Evolutionary conservation across 2,329 filamentous ascomycete species (phyloP), one percentile per base, ranked within the genome.

Genomic region (Ramularia collo-cygni): DNA sequence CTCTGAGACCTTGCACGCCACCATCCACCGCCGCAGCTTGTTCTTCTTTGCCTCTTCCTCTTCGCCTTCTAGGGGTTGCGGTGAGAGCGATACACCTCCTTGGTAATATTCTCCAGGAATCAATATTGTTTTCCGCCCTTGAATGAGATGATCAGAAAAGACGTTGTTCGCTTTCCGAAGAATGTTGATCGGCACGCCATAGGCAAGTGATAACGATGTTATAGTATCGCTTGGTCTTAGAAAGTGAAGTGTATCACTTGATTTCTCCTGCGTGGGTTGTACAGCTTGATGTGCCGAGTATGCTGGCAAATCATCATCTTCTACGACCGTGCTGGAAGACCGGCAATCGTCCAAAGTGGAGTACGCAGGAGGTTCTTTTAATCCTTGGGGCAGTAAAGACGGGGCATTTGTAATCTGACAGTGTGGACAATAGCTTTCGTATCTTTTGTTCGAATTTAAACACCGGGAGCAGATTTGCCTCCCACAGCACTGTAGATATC

Each of bases 11-110:
- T 90, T 90, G 64, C 81, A 85, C 1, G 73, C 71, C 2, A 86
- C 78, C 85, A 89, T 89, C 70, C 82, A 90, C 46, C 82, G 75
- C 29, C 85, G 71, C 24, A 90, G 72, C 56, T 80, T 81, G 13
- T 67, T 71, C 64, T 85, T 89, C 47, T 79, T 73, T 35, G 74
- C 67, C 63, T 85, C 81, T 54, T 87, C 84, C 32, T 83, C 81
- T 56, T 86, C 83, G 34, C 81, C 78, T 38, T 84, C 82, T n/a
- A 85, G 53, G 0, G 85, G 84, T 18, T 74, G 68, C 1, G 84
- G 83, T 32, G 79, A 85, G 16, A 88, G 65, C 51, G 77, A 82
- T 4, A 81, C 68, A 3, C 77, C 79, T 3, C 72, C 79, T 51
- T 76, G 77, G 64, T 84, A 86, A 56, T 76, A 79, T 41, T 78